Base-by-base conservation (phyloP, 2,329 filamentous ascomycete genomes). In the Exophiala alcalophila region DNA sequence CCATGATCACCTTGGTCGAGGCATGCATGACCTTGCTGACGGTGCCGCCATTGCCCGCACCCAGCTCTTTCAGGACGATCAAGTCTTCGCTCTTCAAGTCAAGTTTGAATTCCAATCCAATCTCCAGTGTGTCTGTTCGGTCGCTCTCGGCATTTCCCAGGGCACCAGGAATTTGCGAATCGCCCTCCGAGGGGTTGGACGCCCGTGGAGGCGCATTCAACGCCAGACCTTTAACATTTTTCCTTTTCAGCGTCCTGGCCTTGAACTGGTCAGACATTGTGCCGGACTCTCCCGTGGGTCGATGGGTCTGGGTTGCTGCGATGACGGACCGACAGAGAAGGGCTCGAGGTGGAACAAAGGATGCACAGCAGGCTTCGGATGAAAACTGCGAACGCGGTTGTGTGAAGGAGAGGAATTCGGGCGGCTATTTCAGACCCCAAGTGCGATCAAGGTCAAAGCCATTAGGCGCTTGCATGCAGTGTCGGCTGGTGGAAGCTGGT, bases 1-100 rank as follows among this genome's bases (percentile, higher is more conserved):
- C 92, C 92, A 98, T 98, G 56, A 94, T 80, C 12, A 92, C 94
- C 62, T 94, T 94, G 24, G 90, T 96, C 24, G 87, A 89, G 50
- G 89, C 80, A 71, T 98, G 91, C 72, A 84, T 86, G 61, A 98
- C 92, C 69, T 98, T 98, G 73, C 90, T 97, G 59, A 98, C 92
- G 14, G 92, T 97, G 44, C 92, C 92, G 60, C 92, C 92, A 72
- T 98, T 98, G 49, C 92, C 92, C 36, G 88, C 87, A 33, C 92
- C 92, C 23, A 98, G 76, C 66, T 98, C 92, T 70, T 94, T 95
- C 57, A 98, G 71, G 24, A 95, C 83, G 57, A 96, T 83, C 37
- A 98, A 70, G 65, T 98, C 92, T 59, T 97, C 91, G 40, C 87
- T 90, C 58, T 85, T 81, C 58, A 97, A 72, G 62, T 98, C 89